Base-by-base conservation (phyloP, 768 basidiomycete genomes). In the Saitozyma podzolica region DNA sequence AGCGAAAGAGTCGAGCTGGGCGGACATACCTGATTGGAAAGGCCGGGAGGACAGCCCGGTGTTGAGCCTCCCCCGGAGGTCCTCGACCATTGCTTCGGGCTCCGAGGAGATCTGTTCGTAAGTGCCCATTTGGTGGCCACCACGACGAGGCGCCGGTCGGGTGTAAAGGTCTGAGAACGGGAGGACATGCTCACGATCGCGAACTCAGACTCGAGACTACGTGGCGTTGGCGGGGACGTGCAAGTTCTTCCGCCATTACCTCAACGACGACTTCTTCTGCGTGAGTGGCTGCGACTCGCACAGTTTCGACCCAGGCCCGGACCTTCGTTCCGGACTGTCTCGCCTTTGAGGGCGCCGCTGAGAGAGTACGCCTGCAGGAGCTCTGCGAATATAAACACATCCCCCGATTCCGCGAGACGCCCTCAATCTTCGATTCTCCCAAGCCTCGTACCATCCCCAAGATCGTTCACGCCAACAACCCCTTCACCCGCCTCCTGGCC, bases 181-280 rank as follows among this genome's bases (percentile, higher is more conserved):
- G 29, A 29, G 29, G 29, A 2, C 29, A 5, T 29, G 29, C 29
- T 29, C 5, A 29, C 5, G 29, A 29, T 29, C 5, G 29, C 29
- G 29, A 29, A 29, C 29, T 29, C 47, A 72, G 70, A 39, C 63
- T 19, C 57, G 67, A 10, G 70, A 72, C 40, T 68, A 64, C 45
- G 19, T 72, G 16, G 56, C 70, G 16, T 55, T 72, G 37, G 67
- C 70, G n/a, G 70, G 70, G 6, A 58, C 55, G 0, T 66, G 47
- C 17, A 61, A 49, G 40, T 59, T 58, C 45, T 72, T 72, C 50
- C 59, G 70, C 16, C 54, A 63, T 37, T 57, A 62, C 14, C 43
- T 72, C 16, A 58, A 60, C 20, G 61, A 72, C 11, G 40, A 40
- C 9, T 65, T 72, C 40, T 72, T 72, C 65, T 50, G 54, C 8